A percentile compares a stretch with the other conserved stretches of the same genome.
Evolutionary conservation across 345 rosid species (phyloP).

Genomic region (Dimocarpus longan): DNA sequence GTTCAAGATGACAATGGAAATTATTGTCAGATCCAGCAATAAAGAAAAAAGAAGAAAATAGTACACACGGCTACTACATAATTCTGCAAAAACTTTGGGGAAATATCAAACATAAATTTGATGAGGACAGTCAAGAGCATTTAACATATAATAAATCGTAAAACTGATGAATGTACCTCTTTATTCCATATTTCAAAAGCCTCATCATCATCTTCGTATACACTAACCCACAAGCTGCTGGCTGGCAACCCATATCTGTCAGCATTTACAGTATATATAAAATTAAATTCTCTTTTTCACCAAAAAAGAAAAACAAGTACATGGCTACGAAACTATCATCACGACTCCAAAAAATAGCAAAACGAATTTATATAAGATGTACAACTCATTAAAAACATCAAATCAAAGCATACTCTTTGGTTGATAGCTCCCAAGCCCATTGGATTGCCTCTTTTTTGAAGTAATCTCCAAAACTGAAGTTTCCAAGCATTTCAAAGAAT

Average conservation of each 20-base stretch:
- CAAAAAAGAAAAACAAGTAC: neutral
- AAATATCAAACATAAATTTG: neutral
- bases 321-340: neutral
- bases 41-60: neutral
- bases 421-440: slow-evolving; percentile 99
- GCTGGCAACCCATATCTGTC: slow-evolving; percentile 65
- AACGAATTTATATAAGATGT: slow-evolving; percentile 9
- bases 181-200: slow-evolving; percentile 82
- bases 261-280: slow-evolving; percentile 13
- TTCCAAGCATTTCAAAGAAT: slow-evolving; percentile 98
- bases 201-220: slow-evolving; percentile 87
- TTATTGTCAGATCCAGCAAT: neutral
- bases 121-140: neutral
- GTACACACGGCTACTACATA: neutral
- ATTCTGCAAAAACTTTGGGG: neutral
- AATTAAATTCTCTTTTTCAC: neutral
- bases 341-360: neutral
- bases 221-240: slow-evolving; percentile 80
- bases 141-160: neutral
- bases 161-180: slow-evolving; percentile 46
- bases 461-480: slow-evolving; percentile 96
- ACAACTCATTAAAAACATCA: slow-evolving; percentile 15
- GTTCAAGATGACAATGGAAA: neutral
- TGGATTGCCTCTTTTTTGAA: slow-evolving; percentile 87
- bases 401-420: slow-evolving; percentile 55